A percentile compares a stretch with the other conserved stretches of the same genome.
These are phyloP conservation scores for Amyloporia xantha DNA, from an alignment of 768 basidiomycete species.

Conservation along the genomic window DNA sequence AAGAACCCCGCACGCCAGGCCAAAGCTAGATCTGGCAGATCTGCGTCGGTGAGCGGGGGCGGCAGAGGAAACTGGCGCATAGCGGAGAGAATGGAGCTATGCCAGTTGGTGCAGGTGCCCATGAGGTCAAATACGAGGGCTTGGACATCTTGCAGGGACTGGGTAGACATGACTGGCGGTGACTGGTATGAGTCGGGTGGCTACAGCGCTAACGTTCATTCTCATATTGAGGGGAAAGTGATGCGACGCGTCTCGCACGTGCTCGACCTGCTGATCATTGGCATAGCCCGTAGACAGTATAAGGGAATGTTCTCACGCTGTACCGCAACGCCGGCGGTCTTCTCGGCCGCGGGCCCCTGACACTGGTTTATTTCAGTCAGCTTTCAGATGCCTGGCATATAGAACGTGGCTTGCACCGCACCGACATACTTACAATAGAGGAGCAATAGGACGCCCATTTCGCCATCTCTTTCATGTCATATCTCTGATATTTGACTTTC, in stretches of 20 bases:
- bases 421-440: neutral
- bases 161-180: too few species aligned
- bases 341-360: too few species aligned
- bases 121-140: constrained; percentile 26
- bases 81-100: constrained; percentile 14
- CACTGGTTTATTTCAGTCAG: too few species aligned
- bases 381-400: too few species aligned
- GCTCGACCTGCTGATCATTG: too few species aligned
- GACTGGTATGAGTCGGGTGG: too few species aligned
- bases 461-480: neutral
- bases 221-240: too few species aligned
- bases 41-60: neutral
- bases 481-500: neutral
- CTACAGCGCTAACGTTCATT: too few species aligned
- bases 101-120: constrained; percentile 27
- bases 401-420: neutral
- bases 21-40: neutral
- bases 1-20: neutral
- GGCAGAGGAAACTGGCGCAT: neutral
- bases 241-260: too few species aligned
- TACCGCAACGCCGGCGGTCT: too few species aligned
- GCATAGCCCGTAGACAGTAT: too few species aligned
- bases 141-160: constrained; percentile 16
- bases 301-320: too few species aligned
- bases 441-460: neutral